Evolutionary conservation across 129 eudicot species (phyloP), one percentile per base, ranked within the genome.

Genomic region (Pulicaria dysenterica): DNA sequence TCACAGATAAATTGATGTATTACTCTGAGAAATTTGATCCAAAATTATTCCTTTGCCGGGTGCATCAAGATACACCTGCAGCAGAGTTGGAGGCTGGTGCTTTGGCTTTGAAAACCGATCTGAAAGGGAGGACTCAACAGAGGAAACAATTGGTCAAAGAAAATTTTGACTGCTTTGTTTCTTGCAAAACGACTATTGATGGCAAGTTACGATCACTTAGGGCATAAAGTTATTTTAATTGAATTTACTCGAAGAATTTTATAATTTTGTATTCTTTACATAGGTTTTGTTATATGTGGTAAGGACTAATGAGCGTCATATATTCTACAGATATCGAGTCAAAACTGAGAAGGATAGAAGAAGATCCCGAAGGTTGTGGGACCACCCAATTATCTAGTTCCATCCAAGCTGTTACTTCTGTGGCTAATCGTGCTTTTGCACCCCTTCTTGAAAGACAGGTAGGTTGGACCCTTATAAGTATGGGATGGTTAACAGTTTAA

Each of bases 381-480:
- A 95, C 99, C 51, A 7, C 83, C 48, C 99, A 90, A 63, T 85
- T 95, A 60, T 80, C 70, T 76, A 77, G 82, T 67, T 84, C 93
- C 49, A 95, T 90, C 66, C 89, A 88, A 82, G 94, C 88, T 77
- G 99, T 95, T 74, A 86, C 84, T 73, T 88, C 91, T 14, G 81
- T 86, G 59, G 91, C 99, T 73, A 95, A 86, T 74, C 97, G 94
- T 73, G 96, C 99, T 75, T 95, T 91, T 86, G 97, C 85, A 75
- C 89, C 95, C 42, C 75, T 95, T 59, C 93, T 95, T 75, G 99
- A 95, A 88, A 89, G 99, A 77, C 99, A 95, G 97, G 99, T 90
- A 95, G 97, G 99, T 90, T 67, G 69, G 80, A 74, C 54, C 50
- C 73, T 38, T 68, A 58, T n/a, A 40, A 58, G 46, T 64, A 17